These are phyloP conservation scores for Rhodamnia argentea DNA, from an alignment of 345 rosid genomes.

Conservation along the genomic window DNA sequence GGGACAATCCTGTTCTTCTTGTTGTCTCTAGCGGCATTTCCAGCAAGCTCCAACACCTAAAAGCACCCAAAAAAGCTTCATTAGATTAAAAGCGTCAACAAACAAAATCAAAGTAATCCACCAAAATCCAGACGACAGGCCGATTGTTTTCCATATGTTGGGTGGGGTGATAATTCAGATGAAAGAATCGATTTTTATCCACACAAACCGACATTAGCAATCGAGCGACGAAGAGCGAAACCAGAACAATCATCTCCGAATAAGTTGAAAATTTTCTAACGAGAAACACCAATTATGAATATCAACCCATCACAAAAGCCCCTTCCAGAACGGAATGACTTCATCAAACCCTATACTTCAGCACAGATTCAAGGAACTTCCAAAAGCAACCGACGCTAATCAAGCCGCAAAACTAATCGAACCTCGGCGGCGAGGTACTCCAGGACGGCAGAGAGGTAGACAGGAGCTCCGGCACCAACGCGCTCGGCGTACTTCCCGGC, in stretches of 20 bases:
- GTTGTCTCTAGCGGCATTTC: slow-evolving; percentile 76
- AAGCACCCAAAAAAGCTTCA: background rate
- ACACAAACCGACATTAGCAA: background rate
- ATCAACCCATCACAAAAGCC: background rate
- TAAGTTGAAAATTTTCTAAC: background rate
- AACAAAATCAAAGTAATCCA: background rate
- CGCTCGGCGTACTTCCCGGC: slow-evolving; percentile 81
- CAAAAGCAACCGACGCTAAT: background rate
- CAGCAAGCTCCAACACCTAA: slow-evolving; percentile 66
- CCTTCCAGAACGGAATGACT: background rate
- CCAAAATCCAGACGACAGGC: background rate
- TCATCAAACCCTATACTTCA: background rate
- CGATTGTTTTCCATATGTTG: background rate
- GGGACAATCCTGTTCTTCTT: slow-evolving; percentile 68
- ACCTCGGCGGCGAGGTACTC: slow-evolving; percentile 86
- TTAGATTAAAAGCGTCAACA: background rate
- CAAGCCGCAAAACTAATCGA: background rate
- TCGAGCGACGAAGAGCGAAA: background rate
- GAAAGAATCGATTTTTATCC: background rate
- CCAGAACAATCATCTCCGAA: background rate
- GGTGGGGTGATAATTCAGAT: background rate
- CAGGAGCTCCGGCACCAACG: slow-evolving; percentile 78
- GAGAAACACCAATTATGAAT: background rate
- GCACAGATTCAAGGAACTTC: background rate
- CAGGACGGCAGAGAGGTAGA: slow-evolving; percentile 71